Percentiles rank a stretch among this genome's conserved stretches.
phyloP scores from a whole-genome alignment of 2,329 filamentous ascomycete species.

The Lizonia empirigonia region DNA sequence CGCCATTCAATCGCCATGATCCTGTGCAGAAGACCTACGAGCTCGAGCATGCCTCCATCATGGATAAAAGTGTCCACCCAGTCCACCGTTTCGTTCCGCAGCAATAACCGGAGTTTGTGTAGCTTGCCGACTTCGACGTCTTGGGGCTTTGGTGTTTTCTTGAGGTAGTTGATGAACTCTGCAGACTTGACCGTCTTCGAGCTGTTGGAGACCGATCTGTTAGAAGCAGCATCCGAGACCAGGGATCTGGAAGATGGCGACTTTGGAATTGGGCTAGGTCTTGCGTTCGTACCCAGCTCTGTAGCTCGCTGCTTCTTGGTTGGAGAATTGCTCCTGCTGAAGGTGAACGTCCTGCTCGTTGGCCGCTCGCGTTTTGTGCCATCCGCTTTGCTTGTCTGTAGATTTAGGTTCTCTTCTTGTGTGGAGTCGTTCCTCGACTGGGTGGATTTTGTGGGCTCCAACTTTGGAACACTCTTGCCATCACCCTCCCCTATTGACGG shows the following conservation, averaged over 20 bases:
- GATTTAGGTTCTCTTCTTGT: constrained; percentile 37
- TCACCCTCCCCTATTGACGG: constrained; percentile 42
- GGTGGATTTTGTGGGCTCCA: constrained; percentile 50
- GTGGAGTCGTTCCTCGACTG: constrained; percentile 40
- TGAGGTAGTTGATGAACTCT: constrained; percentile 86
- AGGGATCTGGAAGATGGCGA: constrained; percentile 63
- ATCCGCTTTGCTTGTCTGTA: constrained; percentile 10
- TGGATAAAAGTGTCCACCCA: constrained; percentile 95
- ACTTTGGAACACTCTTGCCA: constrained; percentile 30
- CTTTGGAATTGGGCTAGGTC: constrained; percentile 72
- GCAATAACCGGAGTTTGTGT: constrained; percentile 85
- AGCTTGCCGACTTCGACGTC: constrained; percentile 91
- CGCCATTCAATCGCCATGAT: constrained; percentile 97
- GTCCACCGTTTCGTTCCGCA: constrained; percentile 92
- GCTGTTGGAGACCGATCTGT: constrained; percentile 68
- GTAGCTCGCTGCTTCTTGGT: constrained; percentile 75
- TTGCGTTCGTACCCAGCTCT: constrained; percentile 64
- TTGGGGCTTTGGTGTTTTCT: constrained; percentile 79
- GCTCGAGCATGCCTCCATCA: constrained; percentile 89
- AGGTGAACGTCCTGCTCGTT: constrained; percentile 78
- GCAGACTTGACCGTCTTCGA: constrained; percentile 76
- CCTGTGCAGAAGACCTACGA: constrained; percentile 83
- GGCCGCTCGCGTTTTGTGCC: constrained; percentile 55
- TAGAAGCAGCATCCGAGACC: constrained; percentile 58
- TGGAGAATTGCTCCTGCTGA: constrained; percentile 73